A percentile compares a stretch with the other conserved stretches of the same genome.
Conservation (phyloP, 208 protist genomes). For the Leishmania tropica region DNA sequence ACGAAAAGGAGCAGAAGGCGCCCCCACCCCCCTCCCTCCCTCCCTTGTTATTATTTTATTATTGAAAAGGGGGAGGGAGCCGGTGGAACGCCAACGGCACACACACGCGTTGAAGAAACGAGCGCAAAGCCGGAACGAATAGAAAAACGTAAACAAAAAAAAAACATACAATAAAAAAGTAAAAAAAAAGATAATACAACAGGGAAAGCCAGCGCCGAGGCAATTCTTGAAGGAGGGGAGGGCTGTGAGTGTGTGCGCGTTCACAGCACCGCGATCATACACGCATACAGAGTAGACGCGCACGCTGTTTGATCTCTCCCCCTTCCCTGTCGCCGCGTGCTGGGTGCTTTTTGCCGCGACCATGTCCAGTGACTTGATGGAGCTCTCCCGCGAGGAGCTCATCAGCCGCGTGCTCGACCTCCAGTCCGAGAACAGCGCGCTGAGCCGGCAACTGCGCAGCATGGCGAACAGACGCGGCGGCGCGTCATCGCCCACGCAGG, state of each 20-base stretch:
- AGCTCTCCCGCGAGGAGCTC: constrained; percentile 60
- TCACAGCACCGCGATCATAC: background rate
- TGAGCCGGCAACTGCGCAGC: constrained; percentile 60
- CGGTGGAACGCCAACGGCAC: too few relatives aligned
- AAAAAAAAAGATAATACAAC: too few relatives aligned
- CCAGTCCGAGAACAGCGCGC: constrained; percentile 56
- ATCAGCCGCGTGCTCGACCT: constrained; percentile 63
- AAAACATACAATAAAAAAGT: background rate
- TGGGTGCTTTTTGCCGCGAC: background rate
- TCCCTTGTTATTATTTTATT: too few relatives aligned
- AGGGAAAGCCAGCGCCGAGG: background rate
- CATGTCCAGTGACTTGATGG: constrained; percentile 33
- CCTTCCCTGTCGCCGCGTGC: background rate
- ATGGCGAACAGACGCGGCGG: constrained; percentile 15
- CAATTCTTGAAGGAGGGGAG: background rate
- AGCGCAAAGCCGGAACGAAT: too few relatives aligned
- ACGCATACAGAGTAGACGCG: background rate
- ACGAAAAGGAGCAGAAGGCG: too few relatives aligned
- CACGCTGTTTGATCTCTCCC: background rate
- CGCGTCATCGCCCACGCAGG: background rate
- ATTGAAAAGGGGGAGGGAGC: too few relatives aligned
- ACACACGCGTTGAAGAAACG: too few relatives aligned
- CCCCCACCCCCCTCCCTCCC: too few relatives aligned
- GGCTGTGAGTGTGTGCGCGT: background rate
- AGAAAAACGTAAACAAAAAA: too few relatives aligned